Evolutionary conservation across 2,329 filamentous ascomycete genomes (phyloP), one percentile per base, ranked within the genome.

Genomic region (Onygena corvina): DNA sequence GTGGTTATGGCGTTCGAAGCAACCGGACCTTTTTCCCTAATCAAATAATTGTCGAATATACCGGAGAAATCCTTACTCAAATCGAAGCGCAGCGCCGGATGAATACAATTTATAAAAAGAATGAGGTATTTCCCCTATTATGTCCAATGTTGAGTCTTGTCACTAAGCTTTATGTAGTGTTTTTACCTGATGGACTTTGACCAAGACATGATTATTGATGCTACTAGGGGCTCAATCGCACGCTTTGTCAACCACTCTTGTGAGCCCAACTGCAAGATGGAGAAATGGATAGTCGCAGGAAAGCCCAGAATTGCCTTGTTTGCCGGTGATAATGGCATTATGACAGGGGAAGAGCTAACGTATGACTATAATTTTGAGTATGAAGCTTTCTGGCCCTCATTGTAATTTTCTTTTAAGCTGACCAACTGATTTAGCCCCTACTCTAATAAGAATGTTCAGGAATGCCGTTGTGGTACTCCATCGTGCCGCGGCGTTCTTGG

Each of bases 141-240:
- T 29, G 25, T n/a, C 20, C 3, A n/a, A 5, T 21, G n/a, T 5
- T 5, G 14, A 9, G 5, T 8, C 6, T 14, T 8, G 6, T 27
- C 5, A 14, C 47, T 14, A 11, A 46, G 50, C n/a, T 40, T 25
- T 11, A 4, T 23, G 35, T 60, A 94, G 86, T 94, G 88, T 67
- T 96, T 94, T 67, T 98, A 98, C 66, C 74, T 98, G 46, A 98
- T 98, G 92, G 88, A 87, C 50, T 95, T 96, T 63, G 89, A 96
- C 62, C 88, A 95, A 66, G 92, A 93, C 66, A 92, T 96, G 81
- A 94, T 96, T 60, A 94, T 98, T 56, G 92, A 98, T 70, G 92
- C 90, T 29, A 95, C 89, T 23, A 87, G 86, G 50, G 92, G 92
- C 59, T 94, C 86, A 56, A 94, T 96, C 67, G 90, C 92, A 60